Evolutionary conservation across 2,329 filamentous ascomycete species (phyloP), one percentile per base, ranked within the genome.

Genomic region (Mycosphaerella sp.): DNA sequence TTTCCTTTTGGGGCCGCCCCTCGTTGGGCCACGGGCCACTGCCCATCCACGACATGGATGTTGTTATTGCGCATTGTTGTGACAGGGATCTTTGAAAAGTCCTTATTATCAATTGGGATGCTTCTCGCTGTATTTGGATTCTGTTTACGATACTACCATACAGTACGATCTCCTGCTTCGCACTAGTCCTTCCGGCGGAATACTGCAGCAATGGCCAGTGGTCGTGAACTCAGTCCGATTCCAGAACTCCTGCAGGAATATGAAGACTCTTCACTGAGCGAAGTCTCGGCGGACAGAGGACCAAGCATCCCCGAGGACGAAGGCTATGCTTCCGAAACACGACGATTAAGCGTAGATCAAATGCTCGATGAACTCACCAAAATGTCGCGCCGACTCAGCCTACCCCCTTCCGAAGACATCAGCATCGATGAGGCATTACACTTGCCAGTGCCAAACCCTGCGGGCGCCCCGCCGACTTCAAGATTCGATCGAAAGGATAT

Each of bases 41-140:
- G 30, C 14, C 45, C 37, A 36, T 42, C 37, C 37, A 17, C 36
- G 45, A 49, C 45, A 49, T 49, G 45, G 37, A 41, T 49, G 12
- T 30, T 42, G 45, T 49, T 49, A 27, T 49, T 49, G 37, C 21
- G 30, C 13, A 12, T 34, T 34, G 30, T 34, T 34, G 30, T 34
- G 10, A 34, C 30, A 34, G 30, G 30, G 30, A 34, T 34, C 10
- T 34, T n/a, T 34, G 30, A 12, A 34, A 34, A 10, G 6, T 34
- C 4, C 3, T 34, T 34, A 13, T 25, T 25, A 25, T 25, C 21
- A 25, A 25, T 25, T 5, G 21, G 21, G 21, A 25, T 25, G 21
- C 21, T 25, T 25, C 21, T 25, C 21, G 21, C 21, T 25, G 21
- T 6, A 25, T 25, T 25, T 25, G 21, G 5, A 25, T 25, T 3